Conservation (phyloP, 2,329 filamentous ascomycete genomes). For the Lasiodiplodia citricola region DNA sequence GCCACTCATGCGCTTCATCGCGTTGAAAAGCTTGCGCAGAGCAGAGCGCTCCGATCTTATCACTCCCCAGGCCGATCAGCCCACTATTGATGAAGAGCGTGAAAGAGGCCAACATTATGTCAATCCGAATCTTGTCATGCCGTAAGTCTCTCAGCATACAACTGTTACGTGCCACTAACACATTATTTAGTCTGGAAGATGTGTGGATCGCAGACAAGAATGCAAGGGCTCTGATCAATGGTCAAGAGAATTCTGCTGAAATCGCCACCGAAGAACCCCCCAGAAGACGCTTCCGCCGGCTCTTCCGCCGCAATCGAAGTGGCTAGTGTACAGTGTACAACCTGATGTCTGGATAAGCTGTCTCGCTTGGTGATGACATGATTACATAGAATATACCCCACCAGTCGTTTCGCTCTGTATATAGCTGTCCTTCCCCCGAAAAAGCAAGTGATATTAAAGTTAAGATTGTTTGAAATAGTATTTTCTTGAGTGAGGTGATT, state of each 20-base stretch:
- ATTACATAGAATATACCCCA: conserved; percentile 18
- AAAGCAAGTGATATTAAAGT: not conserved
- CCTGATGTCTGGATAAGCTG: not conserved
- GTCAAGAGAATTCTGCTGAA: not conserved
- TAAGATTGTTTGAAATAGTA: not conserved
- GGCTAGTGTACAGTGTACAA: conserved; percentile 12
- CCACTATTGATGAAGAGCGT: conserved; percentile 73
- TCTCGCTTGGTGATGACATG: not conserved
- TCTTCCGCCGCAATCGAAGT: conserved; percentile 15
- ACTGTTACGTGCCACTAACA: conserved; percentile 1
- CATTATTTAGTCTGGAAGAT: conserved; percentile 62
- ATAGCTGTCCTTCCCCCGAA: not conserved
- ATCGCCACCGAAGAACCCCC: not conserved
- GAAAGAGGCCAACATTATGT: conserved; percentile 74
- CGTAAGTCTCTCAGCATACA: conserved; percentile 55
- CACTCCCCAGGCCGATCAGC: conserved; percentile 36
- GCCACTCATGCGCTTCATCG: conserved; percentile 90
- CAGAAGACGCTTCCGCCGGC: conserved; percentile 2
- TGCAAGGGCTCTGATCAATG: conserved; percentile 13
- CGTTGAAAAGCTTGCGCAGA: conserved; percentile 79
- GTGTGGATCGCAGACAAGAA: conserved; percentile 63
- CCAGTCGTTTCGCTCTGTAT: conserved; percentile 1
- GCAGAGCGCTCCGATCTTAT: conserved; percentile 59
- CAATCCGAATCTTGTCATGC: conserved; percentile 74
- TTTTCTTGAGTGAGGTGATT: too few relatives aligned